Evolutionary conservation across 305 asterid species (phyloP), one percentile per base, ranked within the genome.

Genomic region (Fraxinus xanthoxyloides): DNA sequence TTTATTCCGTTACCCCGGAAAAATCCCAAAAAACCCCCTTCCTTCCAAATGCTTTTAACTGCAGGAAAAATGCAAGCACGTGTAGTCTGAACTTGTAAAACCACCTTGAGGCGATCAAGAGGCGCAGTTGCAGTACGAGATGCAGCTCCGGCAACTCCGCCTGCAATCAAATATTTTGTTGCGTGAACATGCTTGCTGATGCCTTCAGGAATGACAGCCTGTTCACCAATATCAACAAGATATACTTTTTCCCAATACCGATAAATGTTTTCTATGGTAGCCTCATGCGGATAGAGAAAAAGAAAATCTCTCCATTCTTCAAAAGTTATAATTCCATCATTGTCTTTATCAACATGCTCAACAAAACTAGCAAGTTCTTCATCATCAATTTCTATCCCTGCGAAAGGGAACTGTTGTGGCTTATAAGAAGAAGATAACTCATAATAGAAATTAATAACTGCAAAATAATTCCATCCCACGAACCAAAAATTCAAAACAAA

Each of bases 271-370:
- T 95, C 98, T 54, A 97, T 87, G 69, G 99, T 97, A 73, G 89
- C 98, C 80, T 97, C 99, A 10, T 94, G 99, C 5, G 99, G 99
- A 84, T 92, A 97, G 46, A 95, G 98, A 46, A 97, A 89, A 59
- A 97, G 91, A 86, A 97, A 95, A 84, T 97, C 98, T 72, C 99
- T 89, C 98, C 99, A 97, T 86, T 97, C 99, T 88, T 95, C 98
- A 38, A 97, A 97, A 77, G 98, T 95, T 84, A 97, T 97, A 72
- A 92, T 92, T 77, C 99, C 99, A 61, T 95, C 91, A 80, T 95
- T 97, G 87, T 95, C 98, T 81, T 97, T 95, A 84, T 95, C 98
- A 59, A 97, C 97, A 34, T 90, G 98, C 84, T 97, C 99, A 75
- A 97, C 99, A 86, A 97, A 97, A 84, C 95, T 89, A 70, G 98